Conservation (phyloP, 805 yeast species). For the Cyberlindnera subsufficiens region DNA sequence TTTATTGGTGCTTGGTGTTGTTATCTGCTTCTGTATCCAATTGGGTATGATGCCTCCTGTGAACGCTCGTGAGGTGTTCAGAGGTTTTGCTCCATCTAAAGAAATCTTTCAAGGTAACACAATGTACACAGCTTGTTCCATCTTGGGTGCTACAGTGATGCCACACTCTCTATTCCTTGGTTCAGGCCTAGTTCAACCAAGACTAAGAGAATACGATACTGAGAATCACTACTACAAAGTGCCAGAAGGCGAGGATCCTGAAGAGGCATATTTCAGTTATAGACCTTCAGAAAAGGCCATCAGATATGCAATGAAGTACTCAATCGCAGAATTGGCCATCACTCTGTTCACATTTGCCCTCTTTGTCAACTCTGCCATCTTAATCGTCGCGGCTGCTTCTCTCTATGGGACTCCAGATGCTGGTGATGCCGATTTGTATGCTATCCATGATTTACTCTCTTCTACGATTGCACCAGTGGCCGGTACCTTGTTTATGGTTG, state of each 20-base stretch:
- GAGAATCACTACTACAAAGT: slow-evolving; percentile 43
- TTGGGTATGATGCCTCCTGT: slow-evolving; percentile 46
- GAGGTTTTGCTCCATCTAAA: slow-evolving; percentile 67
- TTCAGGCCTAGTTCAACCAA: slow-evolving; percentile 79
- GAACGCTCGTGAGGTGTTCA: slow-evolving; percentile 41
- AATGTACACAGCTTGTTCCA: slow-evolving; percentile 68
- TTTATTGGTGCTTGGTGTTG: slow-evolving; percentile 64
- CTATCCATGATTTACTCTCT: slow-evolving; percentile 64
- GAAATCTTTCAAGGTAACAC: slow-evolving; percentile 54
- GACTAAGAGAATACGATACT: slow-evolving; percentile 69
- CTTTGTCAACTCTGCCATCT: slow-evolving; percentile 79
- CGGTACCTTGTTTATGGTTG: slow-evolving; percentile 81
- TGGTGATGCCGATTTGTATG: slow-evolving; percentile 71
- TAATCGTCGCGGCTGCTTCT: slow-evolving; percentile 78
- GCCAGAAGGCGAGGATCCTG: slow-evolving; percentile 18
- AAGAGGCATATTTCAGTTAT: slow-evolving; percentile 42
- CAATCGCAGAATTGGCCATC: slow-evolving; percentile 62
- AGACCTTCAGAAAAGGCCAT: slow-evolving; percentile 72
- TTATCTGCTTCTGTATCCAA: slow-evolving; percentile 73
- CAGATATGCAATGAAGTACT: slow-evolving; percentile 61
- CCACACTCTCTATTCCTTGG: slow-evolving; percentile 86
- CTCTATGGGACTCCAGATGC: slow-evolving; percentile 67
- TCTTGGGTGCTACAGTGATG: slow-evolving; percentile 92
- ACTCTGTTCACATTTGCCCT: slow-evolving; percentile 77
- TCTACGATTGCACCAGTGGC: slow-evolving; percentile 63